Conservation (phyloP, 192 early-diverging fungal species). For the Coemansia sp. region DNA sequence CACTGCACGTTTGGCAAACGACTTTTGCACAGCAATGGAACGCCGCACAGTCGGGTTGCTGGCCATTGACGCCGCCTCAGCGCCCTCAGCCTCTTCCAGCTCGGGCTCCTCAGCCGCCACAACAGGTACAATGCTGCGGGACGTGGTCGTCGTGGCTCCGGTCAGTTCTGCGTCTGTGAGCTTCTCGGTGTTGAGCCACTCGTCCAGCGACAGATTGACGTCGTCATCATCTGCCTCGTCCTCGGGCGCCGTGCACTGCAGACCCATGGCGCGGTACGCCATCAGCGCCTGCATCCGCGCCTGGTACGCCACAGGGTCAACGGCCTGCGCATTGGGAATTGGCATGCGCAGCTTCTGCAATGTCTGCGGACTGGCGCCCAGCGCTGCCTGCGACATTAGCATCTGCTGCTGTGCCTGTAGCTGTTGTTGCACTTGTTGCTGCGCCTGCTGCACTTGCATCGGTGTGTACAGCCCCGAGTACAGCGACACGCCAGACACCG, state of each 20-base stretch:
- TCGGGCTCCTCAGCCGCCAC: conserved; percentile 28
- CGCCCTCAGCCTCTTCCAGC: conserved; percentile 29
- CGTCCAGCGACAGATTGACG: conserved; percentile 45
- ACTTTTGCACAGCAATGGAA: conserved; percentile 34
- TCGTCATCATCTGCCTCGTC: conserved; percentile 28
- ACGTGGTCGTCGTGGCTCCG: conserved; percentile 15
- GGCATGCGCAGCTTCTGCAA: conserved; percentile 38
- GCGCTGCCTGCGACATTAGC: conserved; percentile 6
- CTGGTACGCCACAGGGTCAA: conserved; percentile 40
- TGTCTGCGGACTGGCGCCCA: conserved; percentile 15
- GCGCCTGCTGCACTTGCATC: conserved; percentile 36
- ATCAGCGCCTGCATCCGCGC: conserved; percentile 51
- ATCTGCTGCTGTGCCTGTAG: conserved; percentile 22
- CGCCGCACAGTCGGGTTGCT: conserved; percentile 23
- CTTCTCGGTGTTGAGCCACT: conserved; percentile 51
- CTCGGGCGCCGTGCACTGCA: conserved; percentile 50
- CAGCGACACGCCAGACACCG: conserved; percentile 14
- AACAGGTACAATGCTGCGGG: conserved; percentile 4
- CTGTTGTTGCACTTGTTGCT: conserved; percentile 30
- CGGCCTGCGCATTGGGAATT: conserved; percentile 40
- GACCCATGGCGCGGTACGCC: conserved; percentile 53
- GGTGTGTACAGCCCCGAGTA: conserved; percentile 44
- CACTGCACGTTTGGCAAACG: conserved; percentile 28
- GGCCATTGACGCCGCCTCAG: conserved; percentile 16
- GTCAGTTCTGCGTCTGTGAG: conserved; percentile 36